Percentiles rank a stretch among this genome's conserved stretches.
Conservation (phyloP, 306 rosid species). For the Pueraria montana region DNA sequence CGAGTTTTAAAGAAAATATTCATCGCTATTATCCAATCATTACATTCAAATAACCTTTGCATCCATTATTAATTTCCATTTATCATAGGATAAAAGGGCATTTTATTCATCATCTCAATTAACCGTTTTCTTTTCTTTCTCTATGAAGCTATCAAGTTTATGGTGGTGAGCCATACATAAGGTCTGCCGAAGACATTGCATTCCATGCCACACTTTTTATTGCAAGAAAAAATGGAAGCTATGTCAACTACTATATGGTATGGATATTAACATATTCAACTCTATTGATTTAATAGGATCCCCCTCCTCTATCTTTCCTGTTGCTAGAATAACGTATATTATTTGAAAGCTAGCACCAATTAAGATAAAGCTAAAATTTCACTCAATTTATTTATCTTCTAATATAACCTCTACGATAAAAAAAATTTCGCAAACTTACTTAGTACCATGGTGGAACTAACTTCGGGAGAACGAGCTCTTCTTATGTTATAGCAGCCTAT, state of each 20-base stretch:
- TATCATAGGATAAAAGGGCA: not conserved
- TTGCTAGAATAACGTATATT: not conserved
- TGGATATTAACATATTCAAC: not conserved
- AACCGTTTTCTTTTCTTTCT: not conserved
- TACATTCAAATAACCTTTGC: no score
- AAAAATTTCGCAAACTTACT: not conserved
- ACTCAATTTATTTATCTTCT: not conserved
- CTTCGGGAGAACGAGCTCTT: conserved; percentile 66
- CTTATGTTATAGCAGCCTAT: conserved; percentile 62
- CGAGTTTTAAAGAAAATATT: no score
- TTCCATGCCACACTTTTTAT: conserved; percentile 73
- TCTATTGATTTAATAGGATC: not conserved
- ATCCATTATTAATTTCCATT: no score
- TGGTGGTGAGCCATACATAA: conserved; percentile 67
- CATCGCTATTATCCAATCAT: no score
- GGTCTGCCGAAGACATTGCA: conserved; percentile 84
- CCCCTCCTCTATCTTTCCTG: not conserved
- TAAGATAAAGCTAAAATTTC: not conserved
- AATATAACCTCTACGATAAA: not conserved
- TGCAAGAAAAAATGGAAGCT: conserved; percentile 80
- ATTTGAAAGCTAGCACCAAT: not conserved
- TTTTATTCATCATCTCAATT: conserved; percentile 1
- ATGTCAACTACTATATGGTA: conserved; percentile 86
- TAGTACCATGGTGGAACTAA: conserved; percentile 86
- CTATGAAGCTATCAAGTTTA: conserved; percentile 66